Evolutionary conservation across 768 basidiomycete species (phyloP), one percentile per base, ranked within the genome.

Genomic region (Austroboletus eburneus): DNA sequence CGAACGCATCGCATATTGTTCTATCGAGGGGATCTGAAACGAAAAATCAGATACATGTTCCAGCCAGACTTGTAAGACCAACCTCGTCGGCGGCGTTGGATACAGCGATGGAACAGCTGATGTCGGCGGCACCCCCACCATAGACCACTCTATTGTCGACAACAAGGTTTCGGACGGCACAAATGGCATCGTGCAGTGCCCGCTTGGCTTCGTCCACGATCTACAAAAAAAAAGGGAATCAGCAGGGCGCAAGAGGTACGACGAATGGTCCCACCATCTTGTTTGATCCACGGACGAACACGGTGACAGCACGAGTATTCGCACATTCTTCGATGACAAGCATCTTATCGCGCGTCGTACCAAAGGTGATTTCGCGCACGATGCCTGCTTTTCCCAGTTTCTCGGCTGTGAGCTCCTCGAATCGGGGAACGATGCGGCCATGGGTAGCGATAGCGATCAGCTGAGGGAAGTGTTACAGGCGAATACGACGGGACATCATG

Each of bases 1-100:
- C n/a, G 96, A 94, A 40, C 95, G 86, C 94, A 99, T 97, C 3
- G 96, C 96, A 62, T 99, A 99, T 74, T 99, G 96, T 70, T 99
- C 96, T 59, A 99, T 97, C 23, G 91, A 79, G 1, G 96, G 86
- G 55, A 96, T 95, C 90, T 93, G 46, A 13, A 21, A 36, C 16
- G 39, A 29, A 18, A 35, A 44, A 30, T 54, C 34, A 45, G 45
- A 42, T n/a, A 21, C 32, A 9, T 10, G 34, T 14, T 8, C n/a
- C 7, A 3, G 9, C 29, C 20, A 33, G n/a, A 42, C 17, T 2
- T 34, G 36, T 48, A 27, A 29, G 36, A 13, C 71, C 17, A 39
- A 89, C 91, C 71, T 96, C 85, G 66, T 99, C 96, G 8, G 96
- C 96, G 35, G 91, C 92, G 63, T 92, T 89, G 48, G 87, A 74